Conservation (phyloP, 139 green algal species). For the Chlorella sorokiniana region DNA sequence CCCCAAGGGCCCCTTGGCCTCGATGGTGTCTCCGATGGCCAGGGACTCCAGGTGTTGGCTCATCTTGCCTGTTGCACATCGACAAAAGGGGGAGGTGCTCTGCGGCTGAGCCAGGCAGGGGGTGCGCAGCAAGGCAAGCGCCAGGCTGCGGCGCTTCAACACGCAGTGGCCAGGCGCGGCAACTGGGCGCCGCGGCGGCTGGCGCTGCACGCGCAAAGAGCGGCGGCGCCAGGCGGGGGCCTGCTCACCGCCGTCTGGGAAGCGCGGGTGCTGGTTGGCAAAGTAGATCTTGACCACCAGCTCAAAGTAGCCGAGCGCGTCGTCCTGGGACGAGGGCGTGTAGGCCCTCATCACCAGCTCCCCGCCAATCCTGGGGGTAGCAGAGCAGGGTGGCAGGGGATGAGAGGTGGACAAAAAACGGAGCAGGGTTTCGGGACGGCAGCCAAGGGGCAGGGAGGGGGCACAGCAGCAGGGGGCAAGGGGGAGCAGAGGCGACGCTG, state of each 20-base stretch:
- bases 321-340: constrained; percentile 88
- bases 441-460: not conserved
- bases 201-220: too few relatives aligned
- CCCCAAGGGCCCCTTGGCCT: constrained; percentile 94
- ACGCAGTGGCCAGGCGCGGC: too few relatives aligned
- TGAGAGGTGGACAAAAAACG: too few relatives aligned
- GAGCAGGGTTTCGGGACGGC: not conserved
- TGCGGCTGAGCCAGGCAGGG: too few relatives aligned
- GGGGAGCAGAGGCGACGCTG: too few relatives aligned
- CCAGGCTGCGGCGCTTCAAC: too few relatives aligned
- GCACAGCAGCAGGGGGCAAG: too few relatives aligned
- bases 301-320: constrained; percentile 92
- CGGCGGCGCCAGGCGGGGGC: constrained; percentile 58
- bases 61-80: constrained; percentile 59
- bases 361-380: constrained; percentile 58
- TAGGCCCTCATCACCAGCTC: constrained; percentile 96
- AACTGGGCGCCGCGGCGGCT: too few relatives aligned
- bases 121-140: too few relatives aligned
- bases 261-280: constrained; percentile 83
- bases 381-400: not conserved
- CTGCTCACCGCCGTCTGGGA: constrained; percentile 85
- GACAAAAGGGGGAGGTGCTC: too few relatives aligned
- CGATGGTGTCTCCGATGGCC: constrained; percentile 86
- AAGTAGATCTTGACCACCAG: constrained; percentile 95
- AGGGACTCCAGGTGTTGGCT: constrained; percentile 77